Base-by-base conservation (phyloP, 2,329 filamentous ascomycete species). In the Fusarium udum region DNA sequence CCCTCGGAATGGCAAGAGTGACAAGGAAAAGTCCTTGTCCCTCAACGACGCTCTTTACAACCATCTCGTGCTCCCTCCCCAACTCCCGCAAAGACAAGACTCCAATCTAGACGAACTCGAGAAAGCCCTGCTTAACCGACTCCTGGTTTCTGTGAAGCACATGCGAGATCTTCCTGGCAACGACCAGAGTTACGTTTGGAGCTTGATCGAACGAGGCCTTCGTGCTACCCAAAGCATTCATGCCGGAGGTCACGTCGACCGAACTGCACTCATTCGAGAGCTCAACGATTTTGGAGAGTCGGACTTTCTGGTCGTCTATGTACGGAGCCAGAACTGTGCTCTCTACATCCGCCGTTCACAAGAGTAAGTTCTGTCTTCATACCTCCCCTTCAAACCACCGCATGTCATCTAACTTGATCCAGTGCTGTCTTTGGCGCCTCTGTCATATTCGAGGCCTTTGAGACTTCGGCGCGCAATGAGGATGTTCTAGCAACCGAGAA, bases 371-470 rank as follows among this genome's bases (percentile, higher is more conserved):
- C 31, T 32, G 22, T 34, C 53, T 45, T 45, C n/a, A 42, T 28
- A 22, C 14, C 20, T 53, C 24, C 6, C 9, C n/a, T 36, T 7
- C 16, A 20, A 26, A 51, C 20, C 22, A 20, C 16, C 11, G 4
- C 13, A 37, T 8, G 4, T 20, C n/a, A 40, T 24, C 55, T 71
- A 28, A 71, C 64, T 28, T 46, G 14, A 28, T 16, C 3, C n/a
- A 80, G 79, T 16, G 43, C 71, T n/a, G 73, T 74, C 3, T 65
- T 76, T 61, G 76, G 72, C 49, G 73, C 26, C 34, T 81, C 49
- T 26, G 70, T 73, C 70, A 86, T 73, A 24, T 89, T 63, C 52
- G 91, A 93, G 77, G 84, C 84, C 0, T 92, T 92, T 62, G 90
- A 93, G 76, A 83, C 87, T 0, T 90, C 90, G 0, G 83, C 91